Conservation (phyloP, 2,329 filamentous ascomycete species). For the Drechslera avenae region DNA sequence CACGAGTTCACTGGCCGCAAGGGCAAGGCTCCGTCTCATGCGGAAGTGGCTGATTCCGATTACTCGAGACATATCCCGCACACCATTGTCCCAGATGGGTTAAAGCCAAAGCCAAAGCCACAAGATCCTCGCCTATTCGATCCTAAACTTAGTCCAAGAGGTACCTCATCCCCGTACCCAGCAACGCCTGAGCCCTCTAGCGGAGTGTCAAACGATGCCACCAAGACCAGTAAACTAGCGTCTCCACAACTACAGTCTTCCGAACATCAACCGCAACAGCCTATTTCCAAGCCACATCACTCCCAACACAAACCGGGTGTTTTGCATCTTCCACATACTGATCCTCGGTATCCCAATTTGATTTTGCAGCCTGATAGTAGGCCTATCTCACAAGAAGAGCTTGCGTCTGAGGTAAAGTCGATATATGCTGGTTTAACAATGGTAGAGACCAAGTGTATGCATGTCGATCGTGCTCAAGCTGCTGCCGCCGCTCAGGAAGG, state of each 20-base stretch:
- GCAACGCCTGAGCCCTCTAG: conserved; percentile 32
- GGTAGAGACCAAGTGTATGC: conserved; percentile 86
- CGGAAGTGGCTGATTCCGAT: conserved; percentile 34
- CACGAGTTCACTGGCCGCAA: conserved; percentile 31
- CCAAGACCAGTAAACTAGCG: conserved; percentile 25
- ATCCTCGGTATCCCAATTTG: conserved; percentile 48
- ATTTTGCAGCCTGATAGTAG: conserved; percentile 66
- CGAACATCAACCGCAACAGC: conserved; percentile 19
- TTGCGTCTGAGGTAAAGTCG: conserved; percentile 79
- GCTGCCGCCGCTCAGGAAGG: conserved; percentile 59
- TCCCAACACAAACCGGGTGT: conserved; percentile 39
- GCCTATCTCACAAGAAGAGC: conserved; percentile 75
- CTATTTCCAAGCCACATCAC: conserved; percentile 14
- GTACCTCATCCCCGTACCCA: conserved; percentile 21
- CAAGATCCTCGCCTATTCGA: conserved; percentile 31
- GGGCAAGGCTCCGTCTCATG: conserved; percentile 30
- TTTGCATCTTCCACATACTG: conserved; percentile 39
- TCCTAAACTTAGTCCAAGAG: conserved; percentile 21
- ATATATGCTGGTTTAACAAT: conserved; percentile 84
- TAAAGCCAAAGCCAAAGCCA: conserved; percentile 18
- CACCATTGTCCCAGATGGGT: conserved; percentile 20
- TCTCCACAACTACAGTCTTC: conserved; percentile 18
- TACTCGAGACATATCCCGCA: conserved; percentile 30
- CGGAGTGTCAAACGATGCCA: conserved; percentile 30
- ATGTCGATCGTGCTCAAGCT: conserved; percentile 71